phyloP scores from a whole-genome alignment of 2,329 filamentous ascomycete genomes.

The Magnaporthales sp. region DNA sequence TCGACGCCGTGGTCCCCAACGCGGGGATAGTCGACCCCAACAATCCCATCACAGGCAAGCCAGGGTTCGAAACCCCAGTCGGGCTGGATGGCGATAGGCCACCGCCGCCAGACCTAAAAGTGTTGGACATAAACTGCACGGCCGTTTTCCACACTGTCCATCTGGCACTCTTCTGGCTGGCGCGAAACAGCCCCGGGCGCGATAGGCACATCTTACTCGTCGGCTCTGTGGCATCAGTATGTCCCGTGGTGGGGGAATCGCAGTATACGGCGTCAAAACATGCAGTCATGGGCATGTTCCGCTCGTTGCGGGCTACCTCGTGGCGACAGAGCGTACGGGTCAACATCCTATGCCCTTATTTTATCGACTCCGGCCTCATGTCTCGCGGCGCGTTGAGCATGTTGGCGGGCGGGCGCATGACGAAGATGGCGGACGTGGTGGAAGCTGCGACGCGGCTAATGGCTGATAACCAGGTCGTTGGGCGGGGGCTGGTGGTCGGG shows the following conservation, averaged over 20 bases:
- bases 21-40: slow-evolving; percentile 47
- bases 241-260: slow-evolving; percentile 33
- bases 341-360: slow-evolving; percentile 62
- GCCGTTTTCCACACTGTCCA: slow-evolving; percentile 59
- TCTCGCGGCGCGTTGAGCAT: neutral
- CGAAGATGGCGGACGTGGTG: slow-evolving; percentile 49
- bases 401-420: slow-evolving; percentile 47
- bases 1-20: slow-evolving; percentile 31
- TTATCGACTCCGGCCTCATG: slow-evolving; percentile 46
- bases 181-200: slow-evolving; percentile 26
- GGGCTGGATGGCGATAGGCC: slow-evolving; percentile 26
- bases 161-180: slow-evolving; percentile 52
- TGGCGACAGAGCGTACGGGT: slow-evolving; percentile 40
- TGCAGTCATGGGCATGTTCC: slow-evolving; percentile 56
- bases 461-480: slow-evolving; percentile 43
- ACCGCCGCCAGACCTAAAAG: slow-evolving; percentile 40
- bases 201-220: slow-evolving; percentile 56
- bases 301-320: slow-evolving; percentile 43
- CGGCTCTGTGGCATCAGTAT: slow-evolving; percentile 50
- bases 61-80: slow-evolving; percentile 35
- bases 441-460: slow-evolving; percentile 54
- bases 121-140: slow-evolving; percentile 53
- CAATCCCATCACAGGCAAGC: slow-evolving; percentile 15
- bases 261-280: slow-evolving; percentile 58
- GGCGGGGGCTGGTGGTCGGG: slow-evolving; percentile 39